Evolutionary conservation across 192 early-diverging fungal species (phyloP).

Genomic region (Kickxella alabastrina): DNA sequence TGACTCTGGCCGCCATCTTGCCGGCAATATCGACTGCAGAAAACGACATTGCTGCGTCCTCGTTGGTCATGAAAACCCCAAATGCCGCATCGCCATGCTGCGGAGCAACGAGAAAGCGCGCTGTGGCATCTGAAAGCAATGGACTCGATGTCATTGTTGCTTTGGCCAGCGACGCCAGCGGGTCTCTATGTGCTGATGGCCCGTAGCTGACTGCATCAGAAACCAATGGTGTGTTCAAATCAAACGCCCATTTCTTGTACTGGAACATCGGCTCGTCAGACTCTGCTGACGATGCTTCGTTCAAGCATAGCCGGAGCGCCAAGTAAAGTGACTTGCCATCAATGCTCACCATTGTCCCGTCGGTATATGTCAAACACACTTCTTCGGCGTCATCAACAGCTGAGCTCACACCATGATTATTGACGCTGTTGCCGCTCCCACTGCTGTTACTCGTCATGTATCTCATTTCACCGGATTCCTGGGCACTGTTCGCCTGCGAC

Average conservation of each 20-base stretch:
- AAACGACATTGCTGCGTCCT: conserved; percentile 24
- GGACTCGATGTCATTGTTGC: conserved; percentile 24
- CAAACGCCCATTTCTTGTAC: conserved; percentile 49
- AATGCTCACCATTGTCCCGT: conserved; percentile 37
- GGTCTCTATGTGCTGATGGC: conserved; percentile 21
- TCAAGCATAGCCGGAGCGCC: conserved; percentile 38
- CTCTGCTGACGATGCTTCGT: conserved; percentile 15
- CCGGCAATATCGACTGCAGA: conserved; percentile 44
- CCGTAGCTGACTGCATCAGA: conserved; percentile 41
- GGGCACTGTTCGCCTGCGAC: conserved; percentile 12
- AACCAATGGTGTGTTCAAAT: conserved; percentile 22
- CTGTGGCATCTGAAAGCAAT: conserved; percentile 25
- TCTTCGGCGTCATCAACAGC: conserved; percentile 27
- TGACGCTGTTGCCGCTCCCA: not conserved
- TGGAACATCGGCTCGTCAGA: conserved; percentile 27
- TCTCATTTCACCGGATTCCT: not conserved
- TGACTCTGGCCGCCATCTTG: conserved; percentile 34
- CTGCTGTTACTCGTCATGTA: conserved; percentile 2
- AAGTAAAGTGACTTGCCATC: conserved; percentile 41
- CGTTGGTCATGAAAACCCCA: conserved; percentile 42
- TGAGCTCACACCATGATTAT: not conserved
- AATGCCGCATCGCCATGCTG: conserved; percentile 41
- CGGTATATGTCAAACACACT: conserved; percentile 33
- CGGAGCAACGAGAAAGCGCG: conserved; percentile 43
- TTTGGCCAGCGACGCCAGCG: conserved; percentile 27